Conservation (phyloP, 345 rosid genomes). For the Hibiscus syriacus region DNA sequence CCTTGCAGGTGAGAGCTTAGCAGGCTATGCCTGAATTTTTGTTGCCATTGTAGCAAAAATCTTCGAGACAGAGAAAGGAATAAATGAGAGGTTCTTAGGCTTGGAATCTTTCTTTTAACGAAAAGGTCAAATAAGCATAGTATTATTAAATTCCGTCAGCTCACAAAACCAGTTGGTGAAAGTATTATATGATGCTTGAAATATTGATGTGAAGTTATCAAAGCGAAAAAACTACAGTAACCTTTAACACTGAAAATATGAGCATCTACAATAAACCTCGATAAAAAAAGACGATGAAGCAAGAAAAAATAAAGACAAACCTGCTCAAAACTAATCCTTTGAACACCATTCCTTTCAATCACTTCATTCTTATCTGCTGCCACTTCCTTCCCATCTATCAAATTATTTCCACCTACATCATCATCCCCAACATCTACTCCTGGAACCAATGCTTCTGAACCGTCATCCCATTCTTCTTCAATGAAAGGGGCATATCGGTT, state of each 20-base stretch:
- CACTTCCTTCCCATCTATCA: constrained; percentile 11
- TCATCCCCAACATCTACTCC: constrained; percentile 48
- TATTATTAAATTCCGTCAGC: neutral
- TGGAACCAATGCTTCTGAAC: constrained; percentile 39
- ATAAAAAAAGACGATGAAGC: neutral
- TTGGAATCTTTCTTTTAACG: too few species aligned
- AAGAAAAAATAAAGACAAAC: constrained; percentile 25
- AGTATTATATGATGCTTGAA: neutral
- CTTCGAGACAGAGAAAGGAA: too few species aligned
- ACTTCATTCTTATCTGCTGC: neutral
- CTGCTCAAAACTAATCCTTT: constrained; percentile 27
- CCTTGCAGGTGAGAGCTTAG: neutral
- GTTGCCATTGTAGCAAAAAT: neutral
- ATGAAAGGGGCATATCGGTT: constrained; percentile 69
- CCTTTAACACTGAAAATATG: too few species aligned
- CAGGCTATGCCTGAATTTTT: neutral
- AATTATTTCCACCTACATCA: constrained; percentile 18
- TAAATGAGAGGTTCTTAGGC: too few species aligned
- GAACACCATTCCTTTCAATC: constrained; percentile 20
- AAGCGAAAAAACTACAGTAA: too few species aligned
- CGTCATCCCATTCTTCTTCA: constrained; percentile 82
- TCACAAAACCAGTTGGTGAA: neutral
- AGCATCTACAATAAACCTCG: neutral
- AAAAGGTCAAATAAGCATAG: neutral
- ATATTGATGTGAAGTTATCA: neutral